Conservation (phyloP, 768 basidiomycete species). For the Mycena rosella region DNA sequence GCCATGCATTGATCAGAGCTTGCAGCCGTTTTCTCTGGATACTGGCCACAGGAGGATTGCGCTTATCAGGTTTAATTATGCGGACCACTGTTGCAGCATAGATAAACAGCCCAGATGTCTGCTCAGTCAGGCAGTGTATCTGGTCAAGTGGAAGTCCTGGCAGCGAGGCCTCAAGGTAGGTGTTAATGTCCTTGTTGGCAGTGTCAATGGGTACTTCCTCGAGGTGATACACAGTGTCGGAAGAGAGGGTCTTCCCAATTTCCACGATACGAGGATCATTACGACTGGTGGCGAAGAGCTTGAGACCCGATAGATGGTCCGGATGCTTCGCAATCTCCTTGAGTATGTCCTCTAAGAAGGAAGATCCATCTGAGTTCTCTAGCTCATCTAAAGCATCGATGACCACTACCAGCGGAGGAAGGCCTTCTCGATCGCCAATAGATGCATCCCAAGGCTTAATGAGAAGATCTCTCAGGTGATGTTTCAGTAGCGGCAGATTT, state of each 20-base stretch:
- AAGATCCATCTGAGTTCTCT: background rate
- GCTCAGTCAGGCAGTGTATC: background rate
- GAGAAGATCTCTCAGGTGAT: background rate
- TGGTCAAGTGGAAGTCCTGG: background rate
- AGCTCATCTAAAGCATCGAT: slow-evolving; percentile 8
- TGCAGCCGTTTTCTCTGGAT: background rate
- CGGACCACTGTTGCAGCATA: slow-evolving; percentile 9
- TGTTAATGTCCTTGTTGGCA: slow-evolving; percentile 1
- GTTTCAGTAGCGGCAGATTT: background rate
- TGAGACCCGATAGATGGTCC: background rate
- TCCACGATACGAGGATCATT: background rate
- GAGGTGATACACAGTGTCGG: background rate
- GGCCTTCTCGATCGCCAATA: background rate
- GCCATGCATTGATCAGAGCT: background rate
- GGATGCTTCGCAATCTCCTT: background rate
- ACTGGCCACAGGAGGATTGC: background rate
- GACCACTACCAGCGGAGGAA: slow-evolving; percentile 13
- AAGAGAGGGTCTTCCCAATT: background rate
- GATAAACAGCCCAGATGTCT: slow-evolving; percentile 10
- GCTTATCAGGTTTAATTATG: background rate
- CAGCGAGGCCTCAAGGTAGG: background rate
- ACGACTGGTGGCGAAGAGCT: slow-evolving; percentile 10
- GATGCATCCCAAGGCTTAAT: slow-evolving; percentile 4
- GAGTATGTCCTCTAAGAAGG: background rate
- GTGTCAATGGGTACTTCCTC: background rate